Base-by-base conservation (phyloP, 306 rosid species). In the Medicago ruthenica region DNA sequence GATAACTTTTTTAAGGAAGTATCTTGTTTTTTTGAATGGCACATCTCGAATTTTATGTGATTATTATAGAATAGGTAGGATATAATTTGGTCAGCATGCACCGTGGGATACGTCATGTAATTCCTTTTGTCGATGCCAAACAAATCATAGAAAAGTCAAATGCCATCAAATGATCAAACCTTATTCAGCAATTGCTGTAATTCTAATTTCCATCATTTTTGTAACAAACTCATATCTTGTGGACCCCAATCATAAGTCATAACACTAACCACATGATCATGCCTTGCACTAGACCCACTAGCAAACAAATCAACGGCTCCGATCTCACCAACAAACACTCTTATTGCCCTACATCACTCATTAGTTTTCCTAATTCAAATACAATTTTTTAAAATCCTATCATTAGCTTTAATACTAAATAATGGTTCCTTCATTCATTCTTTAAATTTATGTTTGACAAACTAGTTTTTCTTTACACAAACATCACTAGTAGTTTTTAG, bases 31-130 rank as follows among this genome's bases (percentile, higher is more conserved):
- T 31, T 4, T 31, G 0, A 31, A 31, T 4, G 36, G 36, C 36
- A 31, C 36, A 31, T 31, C 36, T 31, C 0, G 36, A 31, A 31
- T 31, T 31, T 31, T 31, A 34, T 34, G 37, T 34, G 6, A 34
- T 34, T 34, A 34, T 34, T 34, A 34, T 45, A 12, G 21, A n/a
- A 50, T 50, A 53, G 11, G 17, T 50, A 53, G 11, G 17, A 1
- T 13, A 59, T 27, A 11, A 60, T 39, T 73, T 8, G 81, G 70
- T 82, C 77, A 82, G 87, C 85, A 63, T 82, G 80, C 83, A 86
- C 67, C 61, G 12, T 65, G 66, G 11, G 39, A 22, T 75, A 55
- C 84, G 87, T 88, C 85, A 84, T 80, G 80, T 73, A 70, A 31
- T 76, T 73, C 55, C 20, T 57, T 76, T 63, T 67, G 39, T 64